Base-by-base conservation (phyloP, 2,329 filamentous ascomycete genomes). In the Trichoderma pleuroti region DNA sequence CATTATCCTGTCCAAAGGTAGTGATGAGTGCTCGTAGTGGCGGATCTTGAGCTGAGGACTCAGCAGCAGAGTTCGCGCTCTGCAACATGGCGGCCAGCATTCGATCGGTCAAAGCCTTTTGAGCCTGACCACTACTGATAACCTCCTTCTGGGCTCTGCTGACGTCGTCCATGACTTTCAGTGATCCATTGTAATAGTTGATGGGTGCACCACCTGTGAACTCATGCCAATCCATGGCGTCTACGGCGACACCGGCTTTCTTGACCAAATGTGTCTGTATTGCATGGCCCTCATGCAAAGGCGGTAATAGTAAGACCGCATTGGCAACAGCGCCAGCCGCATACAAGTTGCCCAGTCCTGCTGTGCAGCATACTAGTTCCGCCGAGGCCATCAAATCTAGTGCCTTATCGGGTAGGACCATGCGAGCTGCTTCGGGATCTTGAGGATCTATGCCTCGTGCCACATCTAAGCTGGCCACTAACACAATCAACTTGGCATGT, bases 311-410 rank as follows among this genome's bases (percentile, higher is more conserved):
- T 2, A 69, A 5, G 3, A 62, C 57, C 0, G 59, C 24, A 11
- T 62, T 62, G 8, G 67, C 67, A 16, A 63, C 67, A 30, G 67
- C 67, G 3, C 56, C 67, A 4, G 42, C 57, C 1, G 56, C 67
- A 18, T 69, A 69, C 9, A 69, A 18, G 8, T 69, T 69, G 28
- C 67, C 67, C 12, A 69, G 67, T 2, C 56, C 67, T n/a, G 67
- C 56, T 6, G 67, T 69, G 21, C 67, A 69, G 12, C 42, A 69
- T n/a, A 56, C 46, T 16, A 69, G 5, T 30, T 69, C 57, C 6
- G 24, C 11, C 1, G 59, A 62, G 1, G 67, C 21, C 67, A 69
- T 69, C 10, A 62, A 30, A 1, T 61, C 30, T 3, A 69, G 56
- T 30, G 67, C 67, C 8, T 69, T 59, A 8, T 69, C 42, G 4